Conservation (phyloP, 805 yeast species). For the Lipomyces yamadae region DNA sequence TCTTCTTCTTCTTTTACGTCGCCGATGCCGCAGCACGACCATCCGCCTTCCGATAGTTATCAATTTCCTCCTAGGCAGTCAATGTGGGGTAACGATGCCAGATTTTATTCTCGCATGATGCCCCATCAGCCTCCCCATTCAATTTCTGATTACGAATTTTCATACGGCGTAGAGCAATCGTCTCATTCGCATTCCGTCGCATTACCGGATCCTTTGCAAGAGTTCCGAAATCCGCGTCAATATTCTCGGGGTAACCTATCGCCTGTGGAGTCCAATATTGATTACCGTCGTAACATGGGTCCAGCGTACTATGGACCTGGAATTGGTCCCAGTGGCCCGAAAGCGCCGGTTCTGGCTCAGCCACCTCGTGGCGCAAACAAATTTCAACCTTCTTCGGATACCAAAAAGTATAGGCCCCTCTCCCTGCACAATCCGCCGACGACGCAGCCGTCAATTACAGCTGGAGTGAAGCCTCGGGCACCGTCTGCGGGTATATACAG, state of each 20-base stretch:
- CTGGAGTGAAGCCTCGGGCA: constrained; percentile 5
- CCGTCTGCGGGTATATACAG: constrained; percentile 12
- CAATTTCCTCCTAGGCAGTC: constrained; percentile 23
- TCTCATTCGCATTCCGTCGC: neutral
- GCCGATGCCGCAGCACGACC: constrained; percentile 18
- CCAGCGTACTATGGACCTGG: constrained; percentile 17
- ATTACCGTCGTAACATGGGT: constrained; percentile 20
- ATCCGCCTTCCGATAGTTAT: constrained; percentile 8
- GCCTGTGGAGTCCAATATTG: constrained; percentile 15
- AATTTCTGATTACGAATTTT: constrained; percentile 12
- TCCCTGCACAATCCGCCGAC: constrained; percentile 14
- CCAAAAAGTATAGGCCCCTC: constrained; percentile 21
- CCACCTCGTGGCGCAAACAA: neutral
- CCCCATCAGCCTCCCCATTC: constrained; percentile 10
- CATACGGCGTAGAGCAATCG: constrained; percentile 6
- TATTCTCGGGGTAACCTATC: constrained; percentile 18
- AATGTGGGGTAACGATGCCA: constrained; percentile 25
- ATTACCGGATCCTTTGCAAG: constrained; percentile 26
- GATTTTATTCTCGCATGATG: constrained; percentile 18
- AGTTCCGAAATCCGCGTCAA: constrained; percentile 27
- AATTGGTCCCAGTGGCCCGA: constrained; percentile 10
- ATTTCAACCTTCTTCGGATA: constrained; percentile 11
- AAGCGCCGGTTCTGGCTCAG: neutral
- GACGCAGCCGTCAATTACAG: constrained; percentile 10
- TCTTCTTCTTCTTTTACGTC: constrained; percentile 5